Evolutionary conservation across 805 yeast genomes (phyloP).

Genomic region (Jamesozyma rosinii): DNA sequence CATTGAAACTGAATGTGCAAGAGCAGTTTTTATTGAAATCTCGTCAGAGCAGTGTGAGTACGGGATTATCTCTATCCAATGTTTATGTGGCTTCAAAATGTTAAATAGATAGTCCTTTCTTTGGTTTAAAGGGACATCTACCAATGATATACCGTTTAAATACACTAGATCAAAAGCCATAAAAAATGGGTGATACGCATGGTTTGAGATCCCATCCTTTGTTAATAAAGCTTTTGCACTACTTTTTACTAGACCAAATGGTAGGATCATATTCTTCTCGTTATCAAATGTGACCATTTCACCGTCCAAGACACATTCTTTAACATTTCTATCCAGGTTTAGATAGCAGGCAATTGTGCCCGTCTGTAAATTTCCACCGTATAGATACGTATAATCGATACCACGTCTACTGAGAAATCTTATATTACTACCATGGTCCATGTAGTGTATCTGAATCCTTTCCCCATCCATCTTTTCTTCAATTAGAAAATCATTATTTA

Average conservation of each 20-base stretch:
- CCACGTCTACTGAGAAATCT: constrained; percentile 49
- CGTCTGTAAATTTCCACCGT: constrained; percentile 43
- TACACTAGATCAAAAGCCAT: constrained; percentile 66
- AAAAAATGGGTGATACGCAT: constrained; percentile 42
- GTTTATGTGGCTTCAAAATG: constrained; percentile 36
- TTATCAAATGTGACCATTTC: constrained; percentile 89
- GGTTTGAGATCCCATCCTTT: constrained; percentile 33
- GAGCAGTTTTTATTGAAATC: constrained; percentile 45
- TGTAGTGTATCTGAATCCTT: constrained; percentile 68
- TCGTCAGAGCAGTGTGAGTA: constrained; percentile 35
- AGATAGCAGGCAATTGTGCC: constrained; percentile 52
- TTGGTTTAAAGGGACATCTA: constrained; percentile 42
- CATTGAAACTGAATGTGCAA: constrained; percentile 48
- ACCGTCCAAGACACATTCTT: constrained; percentile 57
- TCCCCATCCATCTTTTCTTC: constrained; percentile 96
- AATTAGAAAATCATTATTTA: constrained; percentile 47
- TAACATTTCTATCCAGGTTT: constrained; percentile 30
- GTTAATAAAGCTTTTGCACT: constrained; percentile 51
- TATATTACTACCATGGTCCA: constrained; percentile 33
- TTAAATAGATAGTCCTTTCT: constrained; percentile 45
- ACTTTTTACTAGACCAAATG: constrained; percentile 72
- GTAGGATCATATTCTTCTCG: constrained; percentile 44
- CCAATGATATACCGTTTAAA: constrained; percentile 57
- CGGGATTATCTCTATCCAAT: constrained; percentile 41
- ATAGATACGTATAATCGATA: constrained; percentile 61